A percentile compares a stretch with the other conserved stretches of the same genome.
Evolutionary conservation across 2,329 filamentous ascomycete species (phyloP).

Genomic region (Parascedosporium putredinis): DNA sequence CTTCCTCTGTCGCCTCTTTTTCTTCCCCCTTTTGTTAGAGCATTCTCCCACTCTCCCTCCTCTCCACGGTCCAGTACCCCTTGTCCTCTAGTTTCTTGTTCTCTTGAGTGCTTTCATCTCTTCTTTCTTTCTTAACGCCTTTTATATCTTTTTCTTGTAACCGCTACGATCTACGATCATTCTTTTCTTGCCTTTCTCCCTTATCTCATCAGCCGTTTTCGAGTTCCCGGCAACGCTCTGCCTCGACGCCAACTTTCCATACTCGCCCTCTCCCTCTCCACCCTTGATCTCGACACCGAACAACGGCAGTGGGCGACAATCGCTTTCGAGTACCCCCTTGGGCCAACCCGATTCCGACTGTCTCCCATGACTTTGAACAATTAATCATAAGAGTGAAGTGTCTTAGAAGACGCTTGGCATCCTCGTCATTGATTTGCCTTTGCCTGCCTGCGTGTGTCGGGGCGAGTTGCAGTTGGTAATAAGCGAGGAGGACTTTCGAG

Average conservation of each 20-base stretch:
- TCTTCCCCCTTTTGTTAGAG: not conserved
- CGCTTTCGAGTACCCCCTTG: not conserved
- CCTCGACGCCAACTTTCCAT: not conserved
- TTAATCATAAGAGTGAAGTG: not conserved
- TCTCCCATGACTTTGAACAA: not conserved
- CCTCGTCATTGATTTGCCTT: not conserved
- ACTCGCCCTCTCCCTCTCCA: not conserved
- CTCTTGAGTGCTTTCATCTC: constrained; percentile 10
- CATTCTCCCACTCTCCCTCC: constrained; percentile 20
- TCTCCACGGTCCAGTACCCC: constrained; percentile 18
- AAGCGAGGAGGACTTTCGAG: too few relatives aligned
- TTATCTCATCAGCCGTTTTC: not conserved
- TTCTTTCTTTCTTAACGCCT: constrained; percentile 1
- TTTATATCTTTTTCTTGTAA: constrained; percentile 1
- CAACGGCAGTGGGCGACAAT: not conserved
- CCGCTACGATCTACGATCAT: constrained; percentile 1
- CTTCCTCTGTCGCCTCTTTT: not conserved
- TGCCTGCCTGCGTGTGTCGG: too few relatives aligned
- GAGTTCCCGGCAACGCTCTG: not conserved
- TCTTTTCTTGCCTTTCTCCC: constrained; percentile 2
- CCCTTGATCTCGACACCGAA: not conserved
- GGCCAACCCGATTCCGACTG: not conserved
- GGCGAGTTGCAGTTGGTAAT: too few relatives aligned
- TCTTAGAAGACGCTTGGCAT: not conserved
- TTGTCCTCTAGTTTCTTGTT: constrained; percentile 19